Evolutionary conservation across 2,329 filamentous ascomycete genomes (phyloP), one percentile per base, ranked within the genome.

Genomic region (Alternaria metachromatica): DNA sequence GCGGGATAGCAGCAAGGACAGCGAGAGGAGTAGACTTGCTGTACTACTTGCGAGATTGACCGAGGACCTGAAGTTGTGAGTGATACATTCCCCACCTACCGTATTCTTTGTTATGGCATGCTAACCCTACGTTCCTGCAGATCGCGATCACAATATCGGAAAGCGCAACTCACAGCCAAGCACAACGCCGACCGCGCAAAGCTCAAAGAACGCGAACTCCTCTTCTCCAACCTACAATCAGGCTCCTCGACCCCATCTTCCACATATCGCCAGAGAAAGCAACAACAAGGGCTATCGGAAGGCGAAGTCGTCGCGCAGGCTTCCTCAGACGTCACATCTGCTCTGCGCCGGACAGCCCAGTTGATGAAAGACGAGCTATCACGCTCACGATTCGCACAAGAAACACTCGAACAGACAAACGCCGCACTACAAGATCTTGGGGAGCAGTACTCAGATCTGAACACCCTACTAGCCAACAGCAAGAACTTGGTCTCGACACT

Each of bases 341-440:
- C 94, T 2, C 86, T 99, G 56, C 88, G 93, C 64, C 87, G 94
- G 64, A 96, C 95, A 6, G 94, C 98, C 80, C 89, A 92, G 66
- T 87, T 97, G 74, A 94, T 98, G 84, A 89, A 92, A 67, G 86
- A 89, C 5, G 94, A 97, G 83, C 87, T 99, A 8, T 89, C 90
- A 50, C 90, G 93, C 63, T 96, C 93, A 69, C 90, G 92, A 73
- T 98, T 97, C 77, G 95, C 95, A 18, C 91, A 96, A 72, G 91
- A 97, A 79, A 96, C 94, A 1, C 86, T 99, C 61, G 89, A 90
- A 65, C 90, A 96, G 82, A 94, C 91, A 2, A 95, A 92, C 7
- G 90, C 89, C 10, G 93, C 94, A 11, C 86, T 99, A n/a, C 87
- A 87, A 57, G 88, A 92, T 67, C 86, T 99, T 1, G 89, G 91